A percentile compares a stretch with the other conserved stretches of the same genome.
Evolutionary conservation across 768 basidiomycete species (phyloP).

Genomic region (Podaxis pistillaris): DNA sequence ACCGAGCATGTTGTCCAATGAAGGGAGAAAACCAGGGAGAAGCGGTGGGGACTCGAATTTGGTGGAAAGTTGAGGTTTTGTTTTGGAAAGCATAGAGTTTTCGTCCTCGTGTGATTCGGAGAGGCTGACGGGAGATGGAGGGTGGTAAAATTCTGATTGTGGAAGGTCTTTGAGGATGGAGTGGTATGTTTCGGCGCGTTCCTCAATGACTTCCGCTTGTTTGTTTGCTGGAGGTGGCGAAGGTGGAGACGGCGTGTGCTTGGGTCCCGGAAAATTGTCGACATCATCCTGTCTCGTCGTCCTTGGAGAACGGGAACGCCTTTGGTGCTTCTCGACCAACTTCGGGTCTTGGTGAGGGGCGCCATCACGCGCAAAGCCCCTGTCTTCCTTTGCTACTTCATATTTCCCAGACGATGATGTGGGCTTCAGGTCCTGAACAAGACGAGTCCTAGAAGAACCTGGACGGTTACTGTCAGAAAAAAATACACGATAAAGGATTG

Average conservation of each 20-base stretch:
- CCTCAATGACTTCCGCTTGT: background rate
- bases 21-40: conserved; percentile 58
- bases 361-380: background rate
- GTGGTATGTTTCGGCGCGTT: conserved; percentile 1
- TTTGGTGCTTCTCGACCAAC: background rate
- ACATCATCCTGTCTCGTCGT: background rate
- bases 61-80: conserved; percentile 28
- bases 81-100: background rate
- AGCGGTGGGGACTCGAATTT: conserved; percentile 70
- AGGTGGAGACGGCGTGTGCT: background rate
- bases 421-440: conserved; percentile 14
- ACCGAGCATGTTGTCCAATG: conserved; percentile 59
- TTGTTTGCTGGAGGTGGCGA: background rate
- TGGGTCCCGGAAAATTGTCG: background rate
- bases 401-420: background rate
- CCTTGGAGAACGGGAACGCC: background rate
- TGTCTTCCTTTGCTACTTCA: conserved; percentile 2
- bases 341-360: conserved; percentile 13
- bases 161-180: background rate
- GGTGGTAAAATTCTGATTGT: conserved; percentile 17
- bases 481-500: background rate
- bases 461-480: background rate
- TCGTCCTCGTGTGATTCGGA: conserved; percentile 3
- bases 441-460: conserved; percentile 13
- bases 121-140: conserved; percentile 17